Conservation (phyloP, 441 rosid genomes). For the Croton setiger region DNA sequence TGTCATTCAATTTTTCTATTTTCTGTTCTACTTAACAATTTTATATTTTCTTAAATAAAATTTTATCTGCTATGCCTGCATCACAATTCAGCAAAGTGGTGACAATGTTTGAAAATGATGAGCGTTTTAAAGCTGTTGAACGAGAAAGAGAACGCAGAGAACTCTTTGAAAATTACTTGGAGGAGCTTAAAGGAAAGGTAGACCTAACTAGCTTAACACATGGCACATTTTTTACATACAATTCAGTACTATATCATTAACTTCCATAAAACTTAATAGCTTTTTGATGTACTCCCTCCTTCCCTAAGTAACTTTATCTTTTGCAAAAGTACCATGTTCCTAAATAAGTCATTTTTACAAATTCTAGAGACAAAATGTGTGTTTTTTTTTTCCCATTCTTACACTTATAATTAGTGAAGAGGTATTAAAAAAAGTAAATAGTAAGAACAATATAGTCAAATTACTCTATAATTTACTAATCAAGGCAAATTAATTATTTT, state of each 20-base stretch:
- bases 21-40: conserved; percentile 18
- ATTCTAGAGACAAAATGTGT: no score
- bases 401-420: no score
- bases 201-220: not conserved
- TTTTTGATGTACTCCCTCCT: not conserved
- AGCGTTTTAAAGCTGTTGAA: conserved; percentile 91
- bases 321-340: no score
- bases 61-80: conserved; percentile 9
- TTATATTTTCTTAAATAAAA: conserved; percentile 20
- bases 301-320: no score
- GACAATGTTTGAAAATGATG: conserved; percentile 82
- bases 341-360: no score
- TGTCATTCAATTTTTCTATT: conserved; percentile 1
- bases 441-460: no score
- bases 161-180: conserved; percentile 70
- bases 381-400: no score
- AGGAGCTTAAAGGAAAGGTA: conserved; percentile 94
- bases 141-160: conserved; percentile 85
- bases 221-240: not conserved
- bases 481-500: no score
- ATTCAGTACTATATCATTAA: not conserved
- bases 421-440: no score
- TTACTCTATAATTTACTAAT: no score
- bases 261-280: not conserved
- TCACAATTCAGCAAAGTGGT: conserved; percentile 65